A percentile compares a stretch with the other conserved stretches of the same genome.
phyloP scores from a whole-genome alignment of 495 filamentous ascomycete species.

The Penicillium psychrofluorescens region DNA sequence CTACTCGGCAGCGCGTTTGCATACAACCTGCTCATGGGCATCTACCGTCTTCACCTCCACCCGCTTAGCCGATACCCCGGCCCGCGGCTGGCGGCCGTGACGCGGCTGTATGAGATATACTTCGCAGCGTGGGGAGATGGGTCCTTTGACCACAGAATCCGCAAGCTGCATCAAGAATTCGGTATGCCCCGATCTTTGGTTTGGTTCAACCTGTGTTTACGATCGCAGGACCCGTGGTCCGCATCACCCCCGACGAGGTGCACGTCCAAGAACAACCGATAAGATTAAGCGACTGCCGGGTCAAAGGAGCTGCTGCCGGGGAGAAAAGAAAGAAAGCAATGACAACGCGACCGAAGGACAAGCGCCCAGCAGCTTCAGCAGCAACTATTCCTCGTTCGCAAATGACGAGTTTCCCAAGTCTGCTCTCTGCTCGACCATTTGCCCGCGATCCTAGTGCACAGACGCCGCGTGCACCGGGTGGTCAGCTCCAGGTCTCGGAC shows the following conservation, averaged over 20 bases:
- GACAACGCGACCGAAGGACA: not conserved
- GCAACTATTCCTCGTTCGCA: constrained; percentile 4
- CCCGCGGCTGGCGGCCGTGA: constrained; percentile 35
- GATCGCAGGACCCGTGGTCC: constrained; percentile 16
- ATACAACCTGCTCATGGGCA: constrained; percentile 12
- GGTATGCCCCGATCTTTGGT: constrained; percentile 5
- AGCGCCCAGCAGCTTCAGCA: not conserved
- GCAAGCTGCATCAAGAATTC: constrained; percentile 36
- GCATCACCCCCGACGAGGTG: constrained; percentile 19
- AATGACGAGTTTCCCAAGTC: constrained; percentile 10
- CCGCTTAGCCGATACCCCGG: constrained; percentile 39
- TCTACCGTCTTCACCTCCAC: constrained; percentile 31
- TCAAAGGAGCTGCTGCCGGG: constrained; percentile 7
- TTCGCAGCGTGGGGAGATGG: constrained; percentile 33
- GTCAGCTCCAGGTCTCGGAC: constrained; percentile 1
- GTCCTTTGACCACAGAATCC: constrained; percentile 33
- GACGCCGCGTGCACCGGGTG: constrained; percentile 9
- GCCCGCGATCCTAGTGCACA: constrained; percentile 8
- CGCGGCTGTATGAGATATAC: constrained; percentile 40
- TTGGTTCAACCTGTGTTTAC: not conserved
- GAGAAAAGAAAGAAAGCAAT: too few species aligned
- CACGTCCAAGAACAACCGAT: constrained; percentile 13
- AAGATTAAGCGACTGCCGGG: constrained; percentile 10
- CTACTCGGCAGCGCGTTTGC: constrained; percentile 17
- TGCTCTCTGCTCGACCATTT: constrained; percentile 13